Evolutionary conservation across 495 filamentous ascomycete species (phyloP), one percentile per base, ranked within the genome.

Genomic region (Barbatosphaeria neglecta): DNA sequence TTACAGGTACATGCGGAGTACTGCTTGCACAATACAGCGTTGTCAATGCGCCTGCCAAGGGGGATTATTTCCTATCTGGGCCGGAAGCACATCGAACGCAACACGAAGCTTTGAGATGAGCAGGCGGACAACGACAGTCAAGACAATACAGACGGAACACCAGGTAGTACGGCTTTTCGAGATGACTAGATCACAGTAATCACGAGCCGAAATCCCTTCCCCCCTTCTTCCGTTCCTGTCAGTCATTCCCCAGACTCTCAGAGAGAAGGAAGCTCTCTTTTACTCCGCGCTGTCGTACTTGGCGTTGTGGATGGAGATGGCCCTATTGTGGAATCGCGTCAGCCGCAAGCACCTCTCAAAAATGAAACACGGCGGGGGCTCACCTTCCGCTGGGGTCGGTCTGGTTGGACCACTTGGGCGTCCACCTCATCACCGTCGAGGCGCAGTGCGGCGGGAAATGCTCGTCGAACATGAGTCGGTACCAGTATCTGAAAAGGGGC

Each of bases 381-480:
- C 68, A 88, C 86, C 89, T 74, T 72, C 92, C 92, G 63, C 84
- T 90, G 35, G 92, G 92, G 62, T 98, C 92, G 16, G 78, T 86
- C 77, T 94, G 87, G 59, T 96, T 88, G 22, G 84, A 88, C 92
- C 92, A 98, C 20, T 82, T 97, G n/a, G 92, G 92, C 41, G 82
- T 89, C 92, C 92, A 98, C 49, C 93, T 76, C 86, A 87, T 85
- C 37, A 98, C 92, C 28, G 93, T 97, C 18, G 74, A 78, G 22
- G 93, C 92, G 64, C 90, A 95, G 57, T 84, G 82, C 20, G 82
- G 71, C 33, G 93, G 93, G 77, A 97, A 98, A 65, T 87, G 90
- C 74, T 98, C 92, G 62, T 98, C 92, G 62, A 97, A 98, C 88
- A 98, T 97, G 57, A 60, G 68, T 52, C 92, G 82, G 72, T 98